Evolutionary conservation across 495 filamentous ascomycete species (phyloP).

Genomic region (Aspergillus wentii): DNA sequence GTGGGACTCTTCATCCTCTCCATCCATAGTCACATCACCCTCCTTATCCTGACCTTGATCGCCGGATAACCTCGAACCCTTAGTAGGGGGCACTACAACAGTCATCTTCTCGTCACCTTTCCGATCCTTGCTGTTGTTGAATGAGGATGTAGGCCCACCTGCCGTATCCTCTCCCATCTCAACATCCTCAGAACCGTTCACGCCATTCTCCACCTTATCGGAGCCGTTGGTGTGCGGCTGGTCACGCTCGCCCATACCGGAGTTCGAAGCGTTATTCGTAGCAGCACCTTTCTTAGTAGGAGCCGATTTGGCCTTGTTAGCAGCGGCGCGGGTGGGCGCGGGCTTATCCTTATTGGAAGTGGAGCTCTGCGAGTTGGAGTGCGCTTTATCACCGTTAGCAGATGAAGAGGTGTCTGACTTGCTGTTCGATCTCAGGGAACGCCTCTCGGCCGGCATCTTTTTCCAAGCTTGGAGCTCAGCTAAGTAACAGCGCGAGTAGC

Average conservation of each 20-base stretch:
- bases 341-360: slow-evolving; percentile 44
- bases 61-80: slow-evolving; percentile 61
- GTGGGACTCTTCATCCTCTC: slow-evolving; percentile 47
- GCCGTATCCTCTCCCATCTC: slow-evolving; percentile 77
- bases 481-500: slow-evolving; percentile 28
- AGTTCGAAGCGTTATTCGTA: slow-evolving; percentile 39
- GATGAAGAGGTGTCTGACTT: slow-evolving; percentile 52
- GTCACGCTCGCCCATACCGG: slow-evolving; percentile 50
- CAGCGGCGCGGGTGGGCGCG: slow-evolving; percentile 38
- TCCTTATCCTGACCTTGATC: slow-evolving; percentile 55
- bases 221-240: slow-evolving; percentile 68
- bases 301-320: slow-evolving; percentile 45
- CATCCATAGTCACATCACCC: slow-evolving; percentile 72
- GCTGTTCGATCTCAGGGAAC: slow-evolving; percentile 52
- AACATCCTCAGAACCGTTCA: slow-evolving; percentile 71
- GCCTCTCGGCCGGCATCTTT: slow-evolving; percentile 54
- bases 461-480: slow-evolving; percentile 31
- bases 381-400: slow-evolving; percentile 52
- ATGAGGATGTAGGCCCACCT: slow-evolving; percentile 50
- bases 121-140: slow-evolving; percentile 57
- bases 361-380: slow-evolving; percentile 47
- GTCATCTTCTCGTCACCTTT: slow-evolving; percentile 82
- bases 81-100: slow-evolving; percentile 76
- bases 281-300: slow-evolving; percentile 46
- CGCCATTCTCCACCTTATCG: slow-evolving; percentile 68